phyloP scores from a whole-genome alignment of 1,139 yeast species.

The Nakaseomyces sp. region DNA sequence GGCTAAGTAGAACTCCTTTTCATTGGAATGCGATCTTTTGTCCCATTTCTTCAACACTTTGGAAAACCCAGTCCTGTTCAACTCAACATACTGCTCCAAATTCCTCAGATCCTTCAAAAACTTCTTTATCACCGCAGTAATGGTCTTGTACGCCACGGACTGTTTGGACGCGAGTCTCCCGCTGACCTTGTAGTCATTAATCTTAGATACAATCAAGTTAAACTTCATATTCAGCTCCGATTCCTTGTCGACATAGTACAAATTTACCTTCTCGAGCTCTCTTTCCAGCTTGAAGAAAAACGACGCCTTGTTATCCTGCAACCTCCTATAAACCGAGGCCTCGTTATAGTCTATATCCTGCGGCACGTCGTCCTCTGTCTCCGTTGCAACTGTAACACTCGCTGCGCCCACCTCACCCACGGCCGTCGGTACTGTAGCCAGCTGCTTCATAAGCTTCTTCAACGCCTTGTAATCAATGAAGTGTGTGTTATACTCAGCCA shows the following conservation, averaged over 20 bases:
- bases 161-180: constrained; percentile 41
- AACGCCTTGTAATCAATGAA: constrained; percentile 91
- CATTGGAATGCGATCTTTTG: constrained; percentile 87
- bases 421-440: constrained; percentile 30
- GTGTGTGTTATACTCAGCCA: constrained; percentile 89
- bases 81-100: constrained; percentile 83
- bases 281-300: constrained; percentile 89
- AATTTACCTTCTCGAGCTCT: constrained; percentile 88
- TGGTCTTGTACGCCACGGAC: constrained; percentile 52
- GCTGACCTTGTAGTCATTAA: constrained; percentile 44
- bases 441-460: constrained; percentile 60
- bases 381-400: no score
- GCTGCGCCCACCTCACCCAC: no score
- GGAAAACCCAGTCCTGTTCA: constrained; percentile 91
- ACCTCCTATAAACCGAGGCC: constrained; percentile 40
- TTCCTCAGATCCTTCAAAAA: constrained; percentile 82
- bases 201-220: constrained; percentile 67
- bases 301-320: constrained; percentile 86
- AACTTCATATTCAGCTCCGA: constrained; percentile 72
- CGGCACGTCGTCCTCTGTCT: constrained; percentile 16
- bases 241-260: constrained; percentile 82
- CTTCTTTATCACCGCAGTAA: constrained; percentile 83
- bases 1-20: constrained; percentile 81
- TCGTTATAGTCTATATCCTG: constrained; percentile 23
- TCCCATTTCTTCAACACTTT: constrained; percentile 97